phyloP scores from a whole-genome alignment of 2,329 filamentous ascomycete species.

The Fonsecaea pedrosoi region DNA sequence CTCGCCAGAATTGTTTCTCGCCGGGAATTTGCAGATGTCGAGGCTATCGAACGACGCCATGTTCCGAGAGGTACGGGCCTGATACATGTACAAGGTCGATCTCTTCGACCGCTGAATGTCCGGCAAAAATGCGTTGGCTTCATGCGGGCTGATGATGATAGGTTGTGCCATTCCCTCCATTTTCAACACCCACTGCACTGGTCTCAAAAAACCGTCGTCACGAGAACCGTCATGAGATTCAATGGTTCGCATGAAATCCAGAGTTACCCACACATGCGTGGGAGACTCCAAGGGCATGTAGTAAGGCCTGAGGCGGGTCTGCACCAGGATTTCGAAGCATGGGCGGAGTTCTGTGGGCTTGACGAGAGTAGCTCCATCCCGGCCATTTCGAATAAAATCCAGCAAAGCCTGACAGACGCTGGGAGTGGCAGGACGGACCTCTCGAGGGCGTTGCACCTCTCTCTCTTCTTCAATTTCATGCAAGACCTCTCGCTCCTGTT shows the following conservation, averaged over 20 bases:
- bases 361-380: constrained; percentile 44
- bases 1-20: constrained; percentile 19
- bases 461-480: constrained; percentile 69
- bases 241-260: constrained; percentile 60
- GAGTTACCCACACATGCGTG: constrained; percentile 54
- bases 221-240: constrained; percentile 22
- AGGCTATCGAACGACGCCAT: constrained; percentile 55
- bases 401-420: constrained; percentile 53
- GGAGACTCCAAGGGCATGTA: constrained; percentile 46
- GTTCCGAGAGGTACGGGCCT: constrained; percentile 52
- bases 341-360: constrained; percentile 48
- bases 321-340: constrained; percentile 55
- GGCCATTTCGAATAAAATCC: constrained; percentile 50
- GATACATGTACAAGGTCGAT: constrained; percentile 60
- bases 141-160: constrained; percentile 67
- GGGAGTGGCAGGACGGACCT: constrained; percentile 53
- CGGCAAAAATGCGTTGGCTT: constrained; percentile 61
- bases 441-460: constrained; percentile 58
- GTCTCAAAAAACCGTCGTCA: constrained; percentile 59
- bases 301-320: constrained; percentile 42
- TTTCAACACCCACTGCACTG: constrained; percentile 63
- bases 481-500: constrained; percentile 70
- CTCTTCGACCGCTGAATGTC: constrained; percentile 46
- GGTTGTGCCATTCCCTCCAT: constrained; percentile 43
- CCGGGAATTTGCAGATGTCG: constrained; percentile 52